Evolutionary conservation across 2,329 filamentous ascomycete species (phyloP).

Genomic region (Diplodia intermedia): DNA sequence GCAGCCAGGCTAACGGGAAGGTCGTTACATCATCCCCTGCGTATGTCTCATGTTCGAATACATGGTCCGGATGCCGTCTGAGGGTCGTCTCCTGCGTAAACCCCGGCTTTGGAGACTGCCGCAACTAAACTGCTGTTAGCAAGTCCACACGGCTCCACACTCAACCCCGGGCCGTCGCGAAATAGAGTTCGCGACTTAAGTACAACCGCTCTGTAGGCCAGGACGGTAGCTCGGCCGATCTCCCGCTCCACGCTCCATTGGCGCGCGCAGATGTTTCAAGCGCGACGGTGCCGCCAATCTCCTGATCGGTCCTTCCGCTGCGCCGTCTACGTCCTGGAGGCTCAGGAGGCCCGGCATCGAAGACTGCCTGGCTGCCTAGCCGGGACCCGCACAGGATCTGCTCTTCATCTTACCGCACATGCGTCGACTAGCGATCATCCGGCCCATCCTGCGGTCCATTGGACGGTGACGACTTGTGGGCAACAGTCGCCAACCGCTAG

Average conservation of each 20-base stretch:
- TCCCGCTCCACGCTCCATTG: background rate
- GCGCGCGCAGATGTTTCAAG: background rate
- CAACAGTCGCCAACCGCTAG: slow-evolving; percentile 2
- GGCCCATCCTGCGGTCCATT: slow-evolving; percentile 1
- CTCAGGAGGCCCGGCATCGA: background rate
- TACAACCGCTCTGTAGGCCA: background rate
- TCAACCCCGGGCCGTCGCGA: background rate
- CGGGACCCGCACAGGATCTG: background rate
- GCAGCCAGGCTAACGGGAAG: background rate
- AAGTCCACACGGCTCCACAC: background rate
- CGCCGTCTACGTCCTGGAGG: background rate
- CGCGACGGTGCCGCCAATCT: no score
- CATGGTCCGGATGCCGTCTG: no score
- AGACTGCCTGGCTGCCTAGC: background rate
- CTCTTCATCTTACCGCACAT: slow-evolving; percentile 1
- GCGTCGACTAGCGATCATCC: slow-evolving; percentile 9
- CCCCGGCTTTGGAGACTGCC: no score
- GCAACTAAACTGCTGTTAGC: background rate
- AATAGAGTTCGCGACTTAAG: background rate
- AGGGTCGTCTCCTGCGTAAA: background rate
- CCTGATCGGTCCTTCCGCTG: no score
- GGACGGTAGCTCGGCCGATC: background rate
- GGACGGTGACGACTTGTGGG: slow-evolving; percentile 2
- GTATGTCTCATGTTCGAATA: background rate
- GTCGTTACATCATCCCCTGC: background rate